Base-by-base conservation (phyloP, 495 filamentous ascomycete species). In the Xylaria bambusicola region DNA sequence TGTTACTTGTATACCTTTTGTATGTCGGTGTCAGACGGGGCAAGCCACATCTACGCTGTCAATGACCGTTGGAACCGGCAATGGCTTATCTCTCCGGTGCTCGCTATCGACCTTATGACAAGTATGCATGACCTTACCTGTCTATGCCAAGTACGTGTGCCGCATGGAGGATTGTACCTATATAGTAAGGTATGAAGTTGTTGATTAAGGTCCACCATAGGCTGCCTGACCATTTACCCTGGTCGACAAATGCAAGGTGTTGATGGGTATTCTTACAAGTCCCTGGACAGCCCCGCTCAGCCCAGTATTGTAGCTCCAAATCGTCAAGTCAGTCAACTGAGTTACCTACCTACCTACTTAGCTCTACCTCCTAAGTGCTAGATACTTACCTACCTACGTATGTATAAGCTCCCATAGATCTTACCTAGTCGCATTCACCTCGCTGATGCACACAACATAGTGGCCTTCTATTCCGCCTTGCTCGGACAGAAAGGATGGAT, bases 401-500 rank as follows among this genome's bases (percentile, higher is more conserved):
- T 58, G n/a, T n/a, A n/a, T 55, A 56, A 56, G 24, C 38, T 23
- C 53, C 27, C 29, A 13, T 7, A 12, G 20, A 12, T 41, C 8
- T 13, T n/a, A n/a, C n/a, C n/a, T n/a, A n/a, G n/a, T n/a, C n/a
- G n/a, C n/a, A n/a, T 33, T 53, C 15, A 27, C 31, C 38, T 6
- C 2, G 27, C 20, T 52, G 9, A 51, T 50, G 46, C 35, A 8
- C 45, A 58, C 31, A 21, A 35, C 17, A 51, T 21, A 31, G 55
- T 50, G 18, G n/a, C 27, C 3, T 36, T 38, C 42, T 26, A 26
- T 42, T 18, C 27, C 56, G 26, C 13, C 40, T 49, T n/a, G 27
- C 42, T 31, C 51, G 45, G 8, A 56, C 24, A 61, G 61, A 58
- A 35, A 52, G 42, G 47, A 80, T 84, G 75, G 74, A 83, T 45